Percentiles rank a stretch among this genome's conserved stretches.
Conservation (phyloP, 2,329 filamentous ascomycete genomes). For the Neonectria neomacrospora region DNA sequence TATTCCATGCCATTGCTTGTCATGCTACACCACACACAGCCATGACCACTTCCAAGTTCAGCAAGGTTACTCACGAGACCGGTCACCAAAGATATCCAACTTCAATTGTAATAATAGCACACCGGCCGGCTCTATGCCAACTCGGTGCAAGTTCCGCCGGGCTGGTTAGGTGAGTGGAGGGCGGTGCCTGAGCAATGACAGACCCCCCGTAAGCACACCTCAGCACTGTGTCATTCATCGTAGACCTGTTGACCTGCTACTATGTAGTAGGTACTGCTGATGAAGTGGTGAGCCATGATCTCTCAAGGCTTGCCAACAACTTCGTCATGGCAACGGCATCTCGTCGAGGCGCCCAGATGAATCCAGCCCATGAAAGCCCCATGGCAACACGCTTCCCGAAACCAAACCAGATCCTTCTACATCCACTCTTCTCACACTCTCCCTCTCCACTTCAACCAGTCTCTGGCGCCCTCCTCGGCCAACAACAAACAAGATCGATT, state of each 20-base stretch:
- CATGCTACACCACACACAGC: conserved; percentile 6
- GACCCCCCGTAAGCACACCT: conserved; percentile 12
- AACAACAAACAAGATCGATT: not conserved
- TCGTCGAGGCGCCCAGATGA: not conserved
- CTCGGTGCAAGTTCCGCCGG: conserved; percentile 18
- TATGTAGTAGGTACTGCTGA: not conserved
- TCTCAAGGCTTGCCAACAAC: conserved; percentile 29
- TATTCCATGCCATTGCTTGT: conserved; percentile 2
- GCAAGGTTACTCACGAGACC: conserved; percentile 1
- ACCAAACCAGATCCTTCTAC: conserved; percentile 3
- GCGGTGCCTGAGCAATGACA: conserved; percentile 18
- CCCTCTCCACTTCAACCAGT: not conserved
- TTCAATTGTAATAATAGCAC: conserved; percentile 23
- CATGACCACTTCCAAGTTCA: conserved; percentile 5
- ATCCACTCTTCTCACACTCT: not conserved
- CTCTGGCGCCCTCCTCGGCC: not conserved
- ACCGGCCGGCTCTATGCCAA: conserved; percentile 19
- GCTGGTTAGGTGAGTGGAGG: conserved; percentile 15
- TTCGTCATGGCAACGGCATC: conserved; percentile 43
- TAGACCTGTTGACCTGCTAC: too few relatives aligned
- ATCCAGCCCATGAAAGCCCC: not conserved
- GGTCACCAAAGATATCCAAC: conserved; percentile 1
- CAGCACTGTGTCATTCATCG: not conserved
- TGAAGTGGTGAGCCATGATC: not conserved
- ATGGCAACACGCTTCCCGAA: conserved; percentile 15